Evolutionary conservation across 768 basidiomycete species (phyloP).

Genomic region (Collybia sordida): DNA sequence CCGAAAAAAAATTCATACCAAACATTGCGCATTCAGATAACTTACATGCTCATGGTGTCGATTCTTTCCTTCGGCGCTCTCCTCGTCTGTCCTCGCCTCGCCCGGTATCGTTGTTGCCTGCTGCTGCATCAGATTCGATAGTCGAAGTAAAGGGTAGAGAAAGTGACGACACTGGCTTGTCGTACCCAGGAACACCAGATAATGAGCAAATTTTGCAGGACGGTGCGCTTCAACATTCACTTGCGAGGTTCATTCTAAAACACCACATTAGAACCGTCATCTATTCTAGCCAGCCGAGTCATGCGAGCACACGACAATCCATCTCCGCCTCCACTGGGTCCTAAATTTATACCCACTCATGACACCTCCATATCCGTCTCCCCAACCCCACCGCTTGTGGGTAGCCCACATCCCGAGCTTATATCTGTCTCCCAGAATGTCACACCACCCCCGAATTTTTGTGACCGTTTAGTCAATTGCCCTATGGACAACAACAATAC

Average conservation of each 20-base stretch:
- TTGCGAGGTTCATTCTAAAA: neutral
- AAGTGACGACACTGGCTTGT: constrained; percentile 22
- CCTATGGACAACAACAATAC: no score
- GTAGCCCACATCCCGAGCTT: no score
- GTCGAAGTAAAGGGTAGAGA: constrained; percentile 23
- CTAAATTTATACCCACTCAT: neutral
- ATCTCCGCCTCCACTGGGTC: constrained; percentile 49
- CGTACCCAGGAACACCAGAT: constrained; percentile 49
- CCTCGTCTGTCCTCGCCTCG: constrained; percentile 46
- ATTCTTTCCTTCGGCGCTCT: constrained; percentile 45
- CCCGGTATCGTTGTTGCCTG: constrained; percentile 20
- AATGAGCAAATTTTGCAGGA: constrained; percentile 38
- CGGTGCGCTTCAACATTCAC: constrained; percentile 36
- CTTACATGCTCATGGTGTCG: constrained; percentile 15
- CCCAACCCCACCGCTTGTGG: no score
- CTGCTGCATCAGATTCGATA: neutral
- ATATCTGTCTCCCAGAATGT: no score
- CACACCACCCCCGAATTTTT: no score
- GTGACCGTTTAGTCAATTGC: no score
- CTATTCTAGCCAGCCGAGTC: constrained; percentile 63
- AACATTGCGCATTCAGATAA: constrained; percentile 26
- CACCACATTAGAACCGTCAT: constrained; percentile 55
- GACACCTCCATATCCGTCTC: no score
- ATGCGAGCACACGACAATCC: constrained; percentile 75
- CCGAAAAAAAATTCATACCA: constrained; percentile 46